Conservation (phyloP, 108 stramenopile genomes). For the Cyclotella distinguenda region DNA sequence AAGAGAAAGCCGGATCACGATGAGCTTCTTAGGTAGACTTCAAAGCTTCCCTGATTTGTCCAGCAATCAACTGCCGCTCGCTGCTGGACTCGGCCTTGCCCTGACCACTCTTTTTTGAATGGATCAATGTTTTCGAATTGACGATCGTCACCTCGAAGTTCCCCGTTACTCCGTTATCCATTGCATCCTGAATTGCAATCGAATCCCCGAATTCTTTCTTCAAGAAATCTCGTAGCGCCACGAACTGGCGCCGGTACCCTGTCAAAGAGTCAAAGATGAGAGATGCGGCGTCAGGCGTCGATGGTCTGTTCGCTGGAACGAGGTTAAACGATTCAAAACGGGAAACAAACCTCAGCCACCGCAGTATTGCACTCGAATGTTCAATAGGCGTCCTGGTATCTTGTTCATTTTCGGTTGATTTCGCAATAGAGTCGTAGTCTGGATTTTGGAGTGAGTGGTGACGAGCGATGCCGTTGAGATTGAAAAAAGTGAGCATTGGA, state of each 20-base stretch:
- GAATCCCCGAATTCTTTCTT: slow-evolving; percentile 33
- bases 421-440: no score
- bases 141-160: slow-evolving; percentile 56
- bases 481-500: no score
- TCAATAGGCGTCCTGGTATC: no score
- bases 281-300: not conserved
- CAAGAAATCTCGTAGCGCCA: slow-evolving; percentile 27
- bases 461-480: no score
- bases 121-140: slow-evolving; percentile 44
- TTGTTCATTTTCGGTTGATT: no score
- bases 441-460: no score
- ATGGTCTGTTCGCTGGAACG: not conserved
- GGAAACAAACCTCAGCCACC: slow-evolving; percentile 34
- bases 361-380: slow-evolving; percentile 42
- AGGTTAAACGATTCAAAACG: not conserved
- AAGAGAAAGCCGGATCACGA: no score
- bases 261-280: not conserved
- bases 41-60: no score
- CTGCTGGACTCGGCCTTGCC: slow-evolving; percentile 28
- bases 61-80: slow-evolving; percentile 24
- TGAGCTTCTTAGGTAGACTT: no score
- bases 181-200: slow-evolving; percentile 34
- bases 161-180: slow-evolving; percentile 52
- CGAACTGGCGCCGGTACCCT: slow-evolving; percentile 30
- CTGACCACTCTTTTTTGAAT: slow-evolving; percentile 48